Conservation (phyloP, 352 stramenopile species). For the Plasmopara halstedii region DNA sequence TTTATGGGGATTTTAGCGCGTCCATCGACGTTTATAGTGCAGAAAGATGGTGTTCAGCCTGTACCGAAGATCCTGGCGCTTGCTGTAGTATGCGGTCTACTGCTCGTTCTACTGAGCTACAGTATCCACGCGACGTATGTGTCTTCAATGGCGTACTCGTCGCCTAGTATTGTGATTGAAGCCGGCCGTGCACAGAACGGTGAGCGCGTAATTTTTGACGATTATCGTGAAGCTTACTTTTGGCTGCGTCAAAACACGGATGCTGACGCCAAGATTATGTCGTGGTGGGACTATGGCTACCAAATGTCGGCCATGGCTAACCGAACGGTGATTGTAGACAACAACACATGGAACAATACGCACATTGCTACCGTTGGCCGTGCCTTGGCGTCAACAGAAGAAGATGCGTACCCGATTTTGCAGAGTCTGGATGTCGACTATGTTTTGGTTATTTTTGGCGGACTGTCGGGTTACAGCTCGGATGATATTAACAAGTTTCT, state of each 20-base stretch:
- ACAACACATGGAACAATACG: constrained; percentile 97
- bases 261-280: constrained; percentile 81
- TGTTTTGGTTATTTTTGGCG: constrained; percentile 88
- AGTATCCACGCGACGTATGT: constrained; percentile 85
- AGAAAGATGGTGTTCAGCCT: constrained; percentile 51
- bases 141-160: constrained; percentile 87
- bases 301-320: constrained; percentile 90
- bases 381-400: constrained; percentile 73
- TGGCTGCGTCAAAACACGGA: constrained; percentile 88
- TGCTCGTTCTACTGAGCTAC: constrained; percentile 82
- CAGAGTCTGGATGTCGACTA: constrained; percentile 90
- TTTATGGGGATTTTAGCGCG: constrained; percentile 65
- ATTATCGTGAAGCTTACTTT: constrained; percentile 96
- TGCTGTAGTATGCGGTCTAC: constrained; percentile 47
- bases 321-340: constrained; percentile 88
- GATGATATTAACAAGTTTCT: constrained; percentile 93
- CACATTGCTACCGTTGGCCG: constrained; percentile 93
- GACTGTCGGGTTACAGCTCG: constrained; percentile 77
- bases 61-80: constrained; percentile 53
- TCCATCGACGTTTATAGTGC: constrained; percentile 39
- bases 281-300: constrained; percentile 91
- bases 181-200: constrained; percentile 59
- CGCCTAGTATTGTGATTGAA: constrained; percentile 89
- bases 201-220: constrained; percentile 89
- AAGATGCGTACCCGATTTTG: constrained; percentile 86